Evolutionary conservation across 2,329 filamentous ascomycete genomes (phyloP).

Genomic region (Sarocladium brachiariae): DNA sequence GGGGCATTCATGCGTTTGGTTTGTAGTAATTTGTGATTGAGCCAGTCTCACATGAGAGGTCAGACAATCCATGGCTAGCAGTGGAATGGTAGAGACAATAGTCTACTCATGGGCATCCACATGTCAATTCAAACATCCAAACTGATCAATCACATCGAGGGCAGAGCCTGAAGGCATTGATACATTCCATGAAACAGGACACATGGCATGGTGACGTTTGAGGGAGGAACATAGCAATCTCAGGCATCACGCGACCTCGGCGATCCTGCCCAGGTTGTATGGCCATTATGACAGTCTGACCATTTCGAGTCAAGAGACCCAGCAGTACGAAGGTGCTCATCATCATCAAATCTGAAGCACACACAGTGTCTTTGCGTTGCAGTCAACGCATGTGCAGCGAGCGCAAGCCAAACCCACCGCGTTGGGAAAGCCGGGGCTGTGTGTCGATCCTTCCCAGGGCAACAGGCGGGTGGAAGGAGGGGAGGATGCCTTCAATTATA

Average conservation of each 20-base stretch:
- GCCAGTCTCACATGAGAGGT: no score
- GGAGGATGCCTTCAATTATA: no score
- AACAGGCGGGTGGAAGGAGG: no score
- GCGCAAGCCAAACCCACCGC: no score
- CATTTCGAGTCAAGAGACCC: no score
- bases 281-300: no score
- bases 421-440: conserved; percentile 5
- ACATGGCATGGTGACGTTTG: not conserved
- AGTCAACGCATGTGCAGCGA: no score
- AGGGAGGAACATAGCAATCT: conserved; percentile 5
- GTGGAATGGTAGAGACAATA: not conserved
- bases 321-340: not conserved
- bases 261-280: no score
- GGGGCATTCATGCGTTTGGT: no score
- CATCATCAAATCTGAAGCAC: conserved; percentile 6
- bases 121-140: not conserved
- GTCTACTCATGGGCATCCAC: not conserved
- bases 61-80: not conserved
- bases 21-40: no score
- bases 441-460: no score
- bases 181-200: not conserved
- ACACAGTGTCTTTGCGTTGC: conserved; percentile 1
- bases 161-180: not conserved
- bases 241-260: not conserved
- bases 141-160: not conserved